Evolutionary conservation across 1,284 basidiomycete species (phyloP).

Genomic region (Termitomyces sp.): DNA sequence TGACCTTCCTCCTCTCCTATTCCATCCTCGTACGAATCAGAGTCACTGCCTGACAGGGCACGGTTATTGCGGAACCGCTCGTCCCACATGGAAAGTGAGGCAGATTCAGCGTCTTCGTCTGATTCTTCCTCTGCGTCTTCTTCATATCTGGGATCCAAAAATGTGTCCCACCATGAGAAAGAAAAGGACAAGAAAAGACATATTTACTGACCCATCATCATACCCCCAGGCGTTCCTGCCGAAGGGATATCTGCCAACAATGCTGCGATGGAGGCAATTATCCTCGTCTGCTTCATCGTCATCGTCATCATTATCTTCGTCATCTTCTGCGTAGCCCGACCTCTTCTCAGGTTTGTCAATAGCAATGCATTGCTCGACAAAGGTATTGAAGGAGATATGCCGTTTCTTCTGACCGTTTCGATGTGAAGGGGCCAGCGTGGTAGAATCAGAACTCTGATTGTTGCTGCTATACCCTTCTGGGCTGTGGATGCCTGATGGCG

Average conservation of each 20-base stretch:
- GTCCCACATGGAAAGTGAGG: conserved; percentile 23
- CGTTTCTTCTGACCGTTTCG: conserved; percentile 41
- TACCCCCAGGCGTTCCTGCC: conserved; percentile 32
- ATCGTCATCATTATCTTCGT: conserved; percentile 35
- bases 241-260: conserved; percentile 14
- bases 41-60: conserved; percentile 30
- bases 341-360: conserved; percentile 64
- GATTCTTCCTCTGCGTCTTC: conserved; percentile 55
- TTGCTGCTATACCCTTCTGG: conserved; percentile 16
- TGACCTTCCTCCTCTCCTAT: conserved; percentile 15
- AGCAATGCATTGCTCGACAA: conserved; percentile 97
- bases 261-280: conserved; percentile 2
- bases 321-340: conserved; percentile 30
- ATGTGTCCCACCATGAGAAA: neutral
- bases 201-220: conserved; percentile 62
- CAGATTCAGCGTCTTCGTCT: conserved; percentile 33
- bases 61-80: conserved; percentile 32
- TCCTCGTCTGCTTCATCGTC: conserved; percentile 26
- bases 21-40: conserved; percentile 44
- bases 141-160: conserved; percentile 44
- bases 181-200: neutral
- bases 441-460: conserved; percentile 15
- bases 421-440: conserved; percentile 15
- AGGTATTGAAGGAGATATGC: conserved; percentile 98
- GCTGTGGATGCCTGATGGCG: conserved; percentile 8